A percentile compares a stretch with the other conserved stretches of the same genome.
Conservation (phyloP, 108 stramenopile genomes). For the Nitzschia sp. region DNA sequence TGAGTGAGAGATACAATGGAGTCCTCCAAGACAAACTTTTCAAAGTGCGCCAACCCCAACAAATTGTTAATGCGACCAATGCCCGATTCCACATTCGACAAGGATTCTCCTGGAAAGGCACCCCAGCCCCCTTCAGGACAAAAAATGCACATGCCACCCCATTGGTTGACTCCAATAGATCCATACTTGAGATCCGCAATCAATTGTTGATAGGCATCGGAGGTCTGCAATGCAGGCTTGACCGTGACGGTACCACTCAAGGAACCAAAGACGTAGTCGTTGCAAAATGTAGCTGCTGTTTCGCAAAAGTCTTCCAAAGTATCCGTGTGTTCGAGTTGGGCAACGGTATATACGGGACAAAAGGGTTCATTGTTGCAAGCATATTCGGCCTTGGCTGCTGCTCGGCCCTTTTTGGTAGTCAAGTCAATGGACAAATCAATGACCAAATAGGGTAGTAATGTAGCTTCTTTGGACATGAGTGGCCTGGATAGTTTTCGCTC, state of each 20-base stretch:
- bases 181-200: constrained; percentile 29
- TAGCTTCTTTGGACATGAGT: constrained; percentile 4
- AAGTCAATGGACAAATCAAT: constrained; percentile 13
- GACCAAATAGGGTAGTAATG: constrained; percentile 7
- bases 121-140: constrained; percentile 10
- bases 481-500: constrained; percentile 11
- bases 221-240: background rate
- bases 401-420: background rate
- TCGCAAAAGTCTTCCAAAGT: constrained; percentile 5
- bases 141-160: background rate
- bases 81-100: constrained; percentile 7
- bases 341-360: constrained; percentile 29
- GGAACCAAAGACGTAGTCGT: constrained; percentile 26
- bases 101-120: constrained; percentile 27
- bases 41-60: constrained; percentile 3
- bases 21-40: constrained; percentile 11
- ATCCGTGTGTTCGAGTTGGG: constrained; percentile 7
- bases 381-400: constrained; percentile 23
- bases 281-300: constrained; percentile 25
- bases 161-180: constrained; percentile 17
- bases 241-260: constrained; percentile 12
- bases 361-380: constrained; percentile 37
- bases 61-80: constrained; percentile 18
- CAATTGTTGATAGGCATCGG: background rate
- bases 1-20: constrained; percentile 1